phyloP scores from a whole-genome alignment of 371 early-diverging fungal species.

The Mucor racemosus region DNA sequence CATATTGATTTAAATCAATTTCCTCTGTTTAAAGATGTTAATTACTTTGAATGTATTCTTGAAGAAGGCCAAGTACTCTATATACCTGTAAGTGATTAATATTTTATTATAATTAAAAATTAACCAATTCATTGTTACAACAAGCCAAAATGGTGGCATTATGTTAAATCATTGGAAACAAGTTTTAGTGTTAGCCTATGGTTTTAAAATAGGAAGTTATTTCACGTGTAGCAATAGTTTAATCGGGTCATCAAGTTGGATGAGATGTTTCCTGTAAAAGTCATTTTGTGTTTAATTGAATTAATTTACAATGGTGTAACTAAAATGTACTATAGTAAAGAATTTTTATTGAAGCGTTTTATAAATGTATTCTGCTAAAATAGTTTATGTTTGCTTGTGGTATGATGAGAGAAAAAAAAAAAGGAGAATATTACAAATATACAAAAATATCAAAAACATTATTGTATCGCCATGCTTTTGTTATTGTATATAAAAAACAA shows the following conservation, averaged over 20 bases:
- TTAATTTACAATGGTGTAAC: constrained; percentile 5
- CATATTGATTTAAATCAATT: constrained; percentile 56
- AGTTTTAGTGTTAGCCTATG: constrained; percentile 91
- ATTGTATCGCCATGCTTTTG: not conserved
- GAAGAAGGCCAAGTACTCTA: constrained; percentile 85
- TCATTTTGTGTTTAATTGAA: constrained; percentile 11
- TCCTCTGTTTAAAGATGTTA: constrained; percentile 61
- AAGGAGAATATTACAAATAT: constrained; percentile 8
- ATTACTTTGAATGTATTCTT: constrained; percentile 73
- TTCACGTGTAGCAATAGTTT: constrained; percentile 10
- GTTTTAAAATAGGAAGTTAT: constrained; percentile 56
- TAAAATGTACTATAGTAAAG: constrained; percentile 3
- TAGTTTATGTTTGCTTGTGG: not conserved
- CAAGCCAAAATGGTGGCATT: constrained; percentile 91
- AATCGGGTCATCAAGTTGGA: constrained; percentile 11
- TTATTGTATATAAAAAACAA: constrained; percentile 1
- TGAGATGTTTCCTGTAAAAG: constrained; percentile 12
- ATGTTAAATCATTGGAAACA: constrained; percentile 76
- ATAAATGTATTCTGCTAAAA: not conserved
- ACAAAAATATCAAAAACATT: constrained; percentile 1
- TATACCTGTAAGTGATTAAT: constrained; percentile 76
- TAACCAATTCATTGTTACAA: not conserved
- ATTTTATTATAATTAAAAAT: not conserved
- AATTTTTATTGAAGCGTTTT: not conserved
- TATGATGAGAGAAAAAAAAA: not conserved